A percentile compares a stretch with the other conserved stretches of the same genome.
These are phyloP conservation scores for Pulchroboletus neoregius DNA, from an alignment of 1,284 basidiomycete genomes.

Conservation along the genomic window DNA sequence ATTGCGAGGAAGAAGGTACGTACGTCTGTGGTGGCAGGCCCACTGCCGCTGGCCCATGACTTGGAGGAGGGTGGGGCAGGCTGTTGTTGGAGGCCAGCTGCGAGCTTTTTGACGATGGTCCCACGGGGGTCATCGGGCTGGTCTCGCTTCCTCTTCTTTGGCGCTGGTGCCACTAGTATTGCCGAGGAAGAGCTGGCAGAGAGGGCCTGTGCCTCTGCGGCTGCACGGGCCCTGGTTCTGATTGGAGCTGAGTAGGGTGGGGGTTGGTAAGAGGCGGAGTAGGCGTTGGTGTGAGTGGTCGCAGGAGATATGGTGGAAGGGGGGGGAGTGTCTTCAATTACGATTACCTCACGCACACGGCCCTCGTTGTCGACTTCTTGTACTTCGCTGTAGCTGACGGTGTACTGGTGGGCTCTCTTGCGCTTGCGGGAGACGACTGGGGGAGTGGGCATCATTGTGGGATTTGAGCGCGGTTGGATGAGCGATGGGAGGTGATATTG, in stretches of 20 bases:
- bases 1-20: conserved; percentile 33
- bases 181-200: conserved; percentile 62
- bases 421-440: conserved; percentile 69
- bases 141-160: conserved; percentile 77
- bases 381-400: conserved; percentile 78
- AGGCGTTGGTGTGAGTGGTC: conserved; percentile 59
- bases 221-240: conserved; percentile 74
- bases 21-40: conserved; percentile 60
- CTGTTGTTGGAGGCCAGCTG: conserved; percentile 44
- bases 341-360: conserved; percentile 74
- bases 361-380: conserved; percentile 77
- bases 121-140: conserved; percentile 63
- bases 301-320: conserved; percentile 73
- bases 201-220: conserved; percentile 72
- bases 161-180: conserved; percentile 53
- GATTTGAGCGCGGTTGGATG: conserved; percentile 31
- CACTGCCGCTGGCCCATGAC: conserved; percentile 61
- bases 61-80: conserved; percentile 47
- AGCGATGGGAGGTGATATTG: conserved; percentile 54
- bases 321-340: conserved; percentile 83
- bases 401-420: conserved; percentile 73
- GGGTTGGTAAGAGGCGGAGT: conserved; percentile 74
- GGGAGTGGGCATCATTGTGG: conserved; percentile 59
- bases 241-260: conserved; percentile 69
- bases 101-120: conserved; percentile 57